phyloP scores from a whole-genome alignment of 1,284 basidiomycete genomes.

The Psilocybe mexicana region DNA sequence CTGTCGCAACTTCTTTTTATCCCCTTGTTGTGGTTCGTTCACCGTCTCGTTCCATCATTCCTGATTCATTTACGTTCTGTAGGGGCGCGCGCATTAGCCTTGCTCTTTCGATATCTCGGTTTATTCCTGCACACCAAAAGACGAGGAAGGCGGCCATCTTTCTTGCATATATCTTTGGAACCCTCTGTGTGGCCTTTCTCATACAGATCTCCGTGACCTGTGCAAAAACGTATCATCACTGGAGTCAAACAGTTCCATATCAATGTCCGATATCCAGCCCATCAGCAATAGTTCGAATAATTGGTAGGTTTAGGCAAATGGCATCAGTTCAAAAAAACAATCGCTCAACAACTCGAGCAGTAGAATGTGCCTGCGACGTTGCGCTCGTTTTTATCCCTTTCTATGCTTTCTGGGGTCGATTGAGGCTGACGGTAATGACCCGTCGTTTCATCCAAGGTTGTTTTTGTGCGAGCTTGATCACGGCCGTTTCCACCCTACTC shows the following conservation, averaged over 20 bases:
- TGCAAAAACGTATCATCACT: neutral
- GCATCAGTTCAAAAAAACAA: neutral
- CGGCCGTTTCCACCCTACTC: neutral
- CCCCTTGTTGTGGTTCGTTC: slow-evolving; percentile 10
- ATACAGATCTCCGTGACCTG: slow-evolving; percentile 9
- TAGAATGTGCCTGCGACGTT: slow-evolving; percentile 11
- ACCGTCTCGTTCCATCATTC: neutral
- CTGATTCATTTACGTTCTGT: neutral
- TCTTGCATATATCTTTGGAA: slow-evolving; percentile 9
- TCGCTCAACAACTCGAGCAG: neutral
- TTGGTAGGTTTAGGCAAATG: slow-evolving; percentile 1
- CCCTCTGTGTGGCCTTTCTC: slow-evolving; percentile 5
- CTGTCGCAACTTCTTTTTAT: slow-evolving; percentile 8
- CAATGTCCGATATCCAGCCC: slow-evolving; percentile 10
- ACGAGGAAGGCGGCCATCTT: slow-evolving; percentile 6
- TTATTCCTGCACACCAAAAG: slow-evolving; percentile 11
- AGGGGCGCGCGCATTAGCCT: slow-evolving; percentile 19
- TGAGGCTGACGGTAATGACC: slow-evolving; percentile 7
- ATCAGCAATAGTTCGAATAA: slow-evolving; percentile 10
- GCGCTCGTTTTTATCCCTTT: slow-evolving; percentile 11
- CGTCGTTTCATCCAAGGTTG: slow-evolving; percentile 15
- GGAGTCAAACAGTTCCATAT: slow-evolving; percentile 11
- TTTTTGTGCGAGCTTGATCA: slow-evolving; percentile 15
- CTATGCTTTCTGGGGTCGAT: slow-evolving; percentile 13
- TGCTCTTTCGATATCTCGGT: slow-evolving; percentile 13